A percentile compares a stretch with the other conserved stretches of the same genome.
Conservation (phyloP, 1,284 basidiomycete genomes). For the Sphaerobolus stellatus region DNA sequence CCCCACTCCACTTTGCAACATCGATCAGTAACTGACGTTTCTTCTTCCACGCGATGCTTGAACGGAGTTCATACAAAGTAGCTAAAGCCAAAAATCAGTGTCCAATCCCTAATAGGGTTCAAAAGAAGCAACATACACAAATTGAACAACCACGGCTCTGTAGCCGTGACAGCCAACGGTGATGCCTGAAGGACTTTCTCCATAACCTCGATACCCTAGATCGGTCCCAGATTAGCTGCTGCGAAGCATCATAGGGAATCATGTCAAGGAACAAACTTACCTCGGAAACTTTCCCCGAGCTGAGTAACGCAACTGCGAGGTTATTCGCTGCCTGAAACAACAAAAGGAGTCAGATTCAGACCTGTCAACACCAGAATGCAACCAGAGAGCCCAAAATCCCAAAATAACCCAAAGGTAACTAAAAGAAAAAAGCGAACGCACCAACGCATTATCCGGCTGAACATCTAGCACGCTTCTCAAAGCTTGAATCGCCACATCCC, state of each 20-base stretch:
- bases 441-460: constrained; percentile 60
- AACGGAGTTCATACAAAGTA: constrained; percentile 76
- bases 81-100: constrained; percentile 41
- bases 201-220: constrained; percentile 63
- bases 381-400: no score
- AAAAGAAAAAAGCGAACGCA: constrained; percentile 32
- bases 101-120: no score
- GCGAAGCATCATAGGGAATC: not conserved
- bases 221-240: not conserved
- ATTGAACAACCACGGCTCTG: constrained; percentile 80
- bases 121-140: constrained; percentile 52
- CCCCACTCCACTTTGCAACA: constrained; percentile 79
- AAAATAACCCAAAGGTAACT: not conserved
- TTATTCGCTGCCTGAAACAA: constrained; percentile 71
- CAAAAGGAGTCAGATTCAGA: not conserved
- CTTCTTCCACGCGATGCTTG: constrained; percentile 64
- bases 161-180: constrained; percentile 65
- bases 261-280: constrained; percentile 33
- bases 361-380: no score
- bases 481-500: constrained; percentile 50
- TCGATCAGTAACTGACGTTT: constrained; percentile 71
- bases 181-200: constrained; percentile 60
- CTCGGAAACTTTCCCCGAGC: constrained; percentile 68
- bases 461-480: constrained; percentile 45
- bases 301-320: constrained; percentile 65